Percentiles rank a stretch among this genome's conserved stretches.
Conservation (phyloP, 495 filamentous ascomycete genomes). For the Rhypophila decipiens region DNA sequence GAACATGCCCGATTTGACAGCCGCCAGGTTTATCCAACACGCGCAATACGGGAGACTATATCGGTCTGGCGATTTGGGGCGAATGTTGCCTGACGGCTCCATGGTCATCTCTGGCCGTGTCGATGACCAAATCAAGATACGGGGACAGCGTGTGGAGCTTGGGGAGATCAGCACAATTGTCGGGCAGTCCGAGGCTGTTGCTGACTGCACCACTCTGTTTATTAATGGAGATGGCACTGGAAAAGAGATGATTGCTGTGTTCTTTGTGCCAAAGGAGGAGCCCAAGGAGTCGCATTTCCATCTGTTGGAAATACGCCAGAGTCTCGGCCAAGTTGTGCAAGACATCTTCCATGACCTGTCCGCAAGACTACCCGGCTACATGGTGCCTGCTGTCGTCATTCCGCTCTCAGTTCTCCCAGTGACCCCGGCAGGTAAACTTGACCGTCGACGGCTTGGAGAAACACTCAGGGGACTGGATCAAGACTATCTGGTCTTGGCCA, state of each 20-base stretch:
- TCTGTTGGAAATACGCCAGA: slow-evolving; percentile 18
- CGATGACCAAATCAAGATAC: slow-evolving; percentile 77
- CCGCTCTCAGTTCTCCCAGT: slow-evolving; percentile 57
- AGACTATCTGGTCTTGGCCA: slow-evolving; percentile 11
- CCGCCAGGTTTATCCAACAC: slow-evolving; percentile 58
- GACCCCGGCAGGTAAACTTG: slow-evolving; percentile 58
- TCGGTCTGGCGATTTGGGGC: slow-evolving; percentile 64
- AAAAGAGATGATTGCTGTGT: slow-evolving; percentile 47
- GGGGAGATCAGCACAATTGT: slow-evolving; percentile 65
- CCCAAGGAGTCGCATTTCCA: slow-evolving; percentile 11
- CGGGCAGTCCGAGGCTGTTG: slow-evolving; percentile 32
- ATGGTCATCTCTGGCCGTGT: slow-evolving; percentile 66
- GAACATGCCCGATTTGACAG: slow-evolving; percentile 47
- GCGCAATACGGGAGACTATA: slow-evolving; percentile 61
- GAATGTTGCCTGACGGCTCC: slow-evolving; percentile 62
- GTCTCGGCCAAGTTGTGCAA: slow-evolving; percentile 15
- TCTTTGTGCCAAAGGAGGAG: slow-evolving; percentile 43
- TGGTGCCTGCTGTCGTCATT: slow-evolving; percentile 63
- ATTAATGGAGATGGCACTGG: slow-evolving; percentile 16
- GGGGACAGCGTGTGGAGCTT: slow-evolving; percentile 72
- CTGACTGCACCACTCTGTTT: slow-evolving; percentile 50
- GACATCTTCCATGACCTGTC: slow-evolving; percentile 36
- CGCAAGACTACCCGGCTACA: slow-evolving; percentile 53
- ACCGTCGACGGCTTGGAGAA: slow-evolving; percentile 25
- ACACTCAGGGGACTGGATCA: slow-evolving; percentile 13